Evolutionary conservation across 2,329 filamentous ascomycete genomes (phyloP), one percentile per base, ranked within the genome.

Genomic region (Sporothrix curviconia): DNA sequence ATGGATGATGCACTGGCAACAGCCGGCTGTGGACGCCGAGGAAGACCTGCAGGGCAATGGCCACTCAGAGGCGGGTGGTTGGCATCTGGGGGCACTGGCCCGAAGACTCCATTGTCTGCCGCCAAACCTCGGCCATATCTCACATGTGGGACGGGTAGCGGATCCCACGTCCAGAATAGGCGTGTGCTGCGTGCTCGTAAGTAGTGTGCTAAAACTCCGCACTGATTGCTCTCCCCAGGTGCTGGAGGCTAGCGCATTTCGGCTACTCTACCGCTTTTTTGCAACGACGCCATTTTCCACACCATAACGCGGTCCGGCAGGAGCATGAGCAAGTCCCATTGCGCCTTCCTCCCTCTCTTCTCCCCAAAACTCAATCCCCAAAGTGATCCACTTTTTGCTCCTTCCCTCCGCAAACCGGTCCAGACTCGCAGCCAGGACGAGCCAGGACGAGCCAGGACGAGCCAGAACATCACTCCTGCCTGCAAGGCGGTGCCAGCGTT

Each of bases 101-200:
- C 43, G 58, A 53, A 34, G 42, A n/a, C 54, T 36, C 42, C 37
- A 55, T 34, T 14, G 42, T 51, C 51, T 51, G 54, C 59, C 59
- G 59, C 54, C 53, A 61, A 61, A 60, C 61, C 61, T 61, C 59
- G 61, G 61, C 56, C 61, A 58, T 60, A 61, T 61, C 61, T 60
- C 57, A 50, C 61, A 61, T 62, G 61, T 59, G 59, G 58, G 25
- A 55, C 52, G 46, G 58, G 47, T 40, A 56, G 46, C 52, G 43
- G 51, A 52, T 14, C 34, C 32, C 32, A 74, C 59, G 54, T 66
- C 52, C 22, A 57, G 25, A 32, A 54, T 28, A 15, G 58, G 58
- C 36, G 52, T 57, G 54, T 42, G 46, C 43, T 46, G 43, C 30
- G 30, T 49, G 36, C 8, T 15, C 19, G 40, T 25, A 14, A 14